Evolutionary conservation across 148 eudicot genomes (phyloP).

Genomic region (Vaccinium vitisidaea): DNA sequence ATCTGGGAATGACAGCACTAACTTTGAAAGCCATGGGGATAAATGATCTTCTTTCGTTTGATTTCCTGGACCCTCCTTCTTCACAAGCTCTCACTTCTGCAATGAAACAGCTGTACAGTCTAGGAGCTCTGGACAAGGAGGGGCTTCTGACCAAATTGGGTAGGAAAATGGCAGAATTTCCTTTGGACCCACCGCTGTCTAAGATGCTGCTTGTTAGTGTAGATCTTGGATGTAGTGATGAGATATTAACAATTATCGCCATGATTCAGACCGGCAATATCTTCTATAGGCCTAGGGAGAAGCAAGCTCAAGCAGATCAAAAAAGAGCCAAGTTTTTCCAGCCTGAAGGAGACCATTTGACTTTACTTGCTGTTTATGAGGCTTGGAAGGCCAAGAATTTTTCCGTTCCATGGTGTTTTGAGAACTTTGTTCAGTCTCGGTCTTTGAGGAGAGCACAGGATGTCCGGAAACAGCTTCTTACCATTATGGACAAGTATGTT

Average conservation of each 20-base stretch:
- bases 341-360: slow-evolving; percentile 93
- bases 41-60: slow-evolving; percentile 79
- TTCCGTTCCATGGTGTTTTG: slow-evolving; percentile 92
- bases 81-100: slow-evolving; percentile 94
- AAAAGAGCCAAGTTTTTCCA: slow-evolving; percentile 94
- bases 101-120: slow-evolving; percentile 84
- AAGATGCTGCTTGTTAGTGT: slow-evolving; percentile 96
- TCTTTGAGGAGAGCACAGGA: slow-evolving; percentile 95
- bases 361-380: slow-evolving; percentile 94
- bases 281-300: slow-evolving; percentile 88
- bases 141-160: slow-evolving; percentile 93
- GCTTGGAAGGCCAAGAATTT: slow-evolving; percentile 96
- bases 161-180: slow-evolving; percentile 92
- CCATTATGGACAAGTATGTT: slow-evolving; percentile 93
- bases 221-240: slow-evolving; percentile 94
- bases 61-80: slow-evolving; percentile 96
- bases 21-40: slow-evolving; percentile 96
- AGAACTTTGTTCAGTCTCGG: slow-evolving; percentile 91
- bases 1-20: slow-evolving; percentile 70
- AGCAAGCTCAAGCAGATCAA: slow-evolving; percentile 94
- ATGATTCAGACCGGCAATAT: slow-evolving; percentile 94
- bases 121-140: slow-evolving; percentile 91
- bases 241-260: slow-evolving; percentile 90
- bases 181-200: slow-evolving; percentile 83
- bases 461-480: slow-evolving; percentile 86